Percentiles rank a stretch among this genome's conserved stretches.
Evolutionary conservation across 371 early-diverging fungal genomes (phyloP).

Genomic region (Batkoa obscura): DNA sequence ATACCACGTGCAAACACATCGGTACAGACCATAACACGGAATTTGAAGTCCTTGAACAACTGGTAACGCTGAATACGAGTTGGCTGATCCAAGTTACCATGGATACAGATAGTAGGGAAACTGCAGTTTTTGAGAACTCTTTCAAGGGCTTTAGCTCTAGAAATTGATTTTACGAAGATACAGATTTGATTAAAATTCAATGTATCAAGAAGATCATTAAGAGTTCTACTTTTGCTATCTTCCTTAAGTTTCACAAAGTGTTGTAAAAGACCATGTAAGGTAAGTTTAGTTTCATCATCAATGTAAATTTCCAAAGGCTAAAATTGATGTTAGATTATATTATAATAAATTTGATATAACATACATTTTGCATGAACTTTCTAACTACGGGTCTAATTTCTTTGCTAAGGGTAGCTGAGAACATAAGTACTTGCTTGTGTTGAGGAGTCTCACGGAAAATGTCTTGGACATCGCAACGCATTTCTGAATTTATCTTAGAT

Average conservation of each 20-base stretch:
- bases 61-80: conserved; percentile 83
- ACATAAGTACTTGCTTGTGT: conserved; percentile 98
- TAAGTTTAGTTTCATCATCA: conserved; percentile 96
- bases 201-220: conserved; percentile 81
- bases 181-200: conserved; percentile 95
- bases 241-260: conserved; percentile 78
- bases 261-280: conserved; percentile 94
- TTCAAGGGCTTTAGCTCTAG: conserved; percentile 72
- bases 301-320: conserved; percentile 92
- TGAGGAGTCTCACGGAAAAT: conserved; percentile 89
- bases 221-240: conserved; percentile 78
- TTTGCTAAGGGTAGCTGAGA: conserved; percentile 84
- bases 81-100: conserved; percentile 74
- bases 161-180: conserved; percentile 92
- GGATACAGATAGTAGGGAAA: conserved; percentile 91
- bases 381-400: conserved; percentile 84
- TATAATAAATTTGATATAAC: neutral
- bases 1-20: conserved; percentile 98
- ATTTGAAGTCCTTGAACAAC: conserved; percentile 85
- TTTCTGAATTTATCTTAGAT: conserved; percentile 32
- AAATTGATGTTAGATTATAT: neutral
- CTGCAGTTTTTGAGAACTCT: conserved; percentile 68
- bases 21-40: conserved; percentile 95
- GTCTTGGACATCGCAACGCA: conserved; percentile 93
- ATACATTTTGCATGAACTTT: conserved; percentile 85